phyloP scores from a whole-genome alignment of 495 filamentous ascomycete species.

The Neurospora sp. region DNA sequence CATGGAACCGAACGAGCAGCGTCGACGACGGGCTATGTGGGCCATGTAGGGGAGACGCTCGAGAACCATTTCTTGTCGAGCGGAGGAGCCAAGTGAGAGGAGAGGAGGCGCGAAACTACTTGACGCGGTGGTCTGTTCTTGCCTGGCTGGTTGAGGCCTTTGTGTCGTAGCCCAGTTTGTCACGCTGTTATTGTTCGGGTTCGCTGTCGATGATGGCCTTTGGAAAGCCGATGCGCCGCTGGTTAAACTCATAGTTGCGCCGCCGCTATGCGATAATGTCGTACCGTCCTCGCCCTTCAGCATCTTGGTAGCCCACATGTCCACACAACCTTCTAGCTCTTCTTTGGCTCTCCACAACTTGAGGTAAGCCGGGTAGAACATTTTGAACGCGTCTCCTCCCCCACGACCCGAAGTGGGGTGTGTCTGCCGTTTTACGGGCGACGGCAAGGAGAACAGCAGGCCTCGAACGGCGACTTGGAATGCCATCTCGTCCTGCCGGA shows the following conservation, averaged over 20 bases:
- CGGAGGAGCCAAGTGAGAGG: conserved; percentile 46
- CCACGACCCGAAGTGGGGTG: conserved; percentile 30
- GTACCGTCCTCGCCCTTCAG: conserved; percentile 36
- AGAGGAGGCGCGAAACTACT: conserved; percentile 19
- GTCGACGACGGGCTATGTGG: conserved; percentile 42
- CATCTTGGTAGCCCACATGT: conserved; percentile 52
- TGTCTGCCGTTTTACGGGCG: conserved; percentile 62
- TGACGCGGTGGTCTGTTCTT: conserved; percentile 5
- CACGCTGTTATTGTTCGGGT: conserved; percentile 1
- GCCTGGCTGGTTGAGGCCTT: background rate
- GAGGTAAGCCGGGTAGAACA: conserved; percentile 77
- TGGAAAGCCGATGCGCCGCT: conserved; percentile 35
- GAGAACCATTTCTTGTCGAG: conserved; percentile 64
- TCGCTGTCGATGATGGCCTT: conserved; percentile 18
- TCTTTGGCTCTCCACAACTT: conserved; percentile 70
- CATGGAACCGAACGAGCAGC: conserved; percentile 15
- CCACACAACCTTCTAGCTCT: conserved; percentile 62
- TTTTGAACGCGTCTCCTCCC: conserved; percentile 56
- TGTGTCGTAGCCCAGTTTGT: conserved; percentile 27
- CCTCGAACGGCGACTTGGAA: conserved; percentile 84
- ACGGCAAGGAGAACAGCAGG: conserved; percentile 70
- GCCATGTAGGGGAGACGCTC: conserved; percentile 80
- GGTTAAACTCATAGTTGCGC: conserved; percentile 13
- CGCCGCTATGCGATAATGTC: background rate
- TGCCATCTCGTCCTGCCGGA: conserved; percentile 85